These are phyloP conservation scores for Trypanosoma cruzi DNA, from an alignment of 208 protist species.

Conservation along the genomic window DNA sequence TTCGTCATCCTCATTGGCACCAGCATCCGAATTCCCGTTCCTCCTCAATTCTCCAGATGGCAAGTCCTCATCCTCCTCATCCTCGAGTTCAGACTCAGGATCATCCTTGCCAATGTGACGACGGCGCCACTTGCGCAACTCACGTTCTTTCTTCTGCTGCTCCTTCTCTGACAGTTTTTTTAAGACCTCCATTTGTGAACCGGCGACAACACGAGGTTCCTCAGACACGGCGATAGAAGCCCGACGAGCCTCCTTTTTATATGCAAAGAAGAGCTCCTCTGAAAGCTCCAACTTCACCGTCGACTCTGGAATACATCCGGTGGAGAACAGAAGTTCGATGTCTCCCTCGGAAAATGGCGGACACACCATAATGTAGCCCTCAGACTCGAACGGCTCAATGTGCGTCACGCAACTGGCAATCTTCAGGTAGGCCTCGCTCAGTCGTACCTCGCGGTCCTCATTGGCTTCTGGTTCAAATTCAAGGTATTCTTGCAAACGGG, in stretches of 20 bases:
- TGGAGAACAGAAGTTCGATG: conserved; percentile 70
- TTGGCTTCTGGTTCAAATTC: conserved; percentile 90
- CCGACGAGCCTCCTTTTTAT: conserved; percentile 8
- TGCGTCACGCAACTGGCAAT: conserved; percentile 82
- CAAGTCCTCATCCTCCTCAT: conserved; percentile 16
- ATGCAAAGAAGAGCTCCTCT: conserved; percentile 45
- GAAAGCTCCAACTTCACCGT: conserved; percentile 66
- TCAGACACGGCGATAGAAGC: neutral
- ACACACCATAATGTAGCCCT: conserved; percentile 89
- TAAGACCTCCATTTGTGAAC: conserved; percentile 9
- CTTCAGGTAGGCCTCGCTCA: conserved; percentile 83
- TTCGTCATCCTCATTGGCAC: conserved; percentile 11
- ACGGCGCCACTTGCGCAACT: conserved; percentile 80
- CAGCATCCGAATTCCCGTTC: neutral
- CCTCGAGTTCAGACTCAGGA: conserved; percentile 34
- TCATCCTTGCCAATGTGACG: conserved; percentile 88
- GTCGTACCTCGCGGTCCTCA: conserved; percentile 72
- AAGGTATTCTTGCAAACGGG: conserved; percentile 55
- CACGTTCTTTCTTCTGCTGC: conserved; percentile 43
- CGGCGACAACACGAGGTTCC: conserved; percentile 1
- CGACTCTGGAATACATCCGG: conserved; percentile 74
- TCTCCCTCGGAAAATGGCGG: conserved; percentile 76
- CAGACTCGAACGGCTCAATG: conserved; percentile 85
- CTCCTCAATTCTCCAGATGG: conserved; percentile 14
- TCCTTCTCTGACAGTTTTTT: conserved; percentile 19